phyloP scores from a whole-genome alignment of 1,139 yeast species.

The Saccharomycopsis hybrid region DNA sequence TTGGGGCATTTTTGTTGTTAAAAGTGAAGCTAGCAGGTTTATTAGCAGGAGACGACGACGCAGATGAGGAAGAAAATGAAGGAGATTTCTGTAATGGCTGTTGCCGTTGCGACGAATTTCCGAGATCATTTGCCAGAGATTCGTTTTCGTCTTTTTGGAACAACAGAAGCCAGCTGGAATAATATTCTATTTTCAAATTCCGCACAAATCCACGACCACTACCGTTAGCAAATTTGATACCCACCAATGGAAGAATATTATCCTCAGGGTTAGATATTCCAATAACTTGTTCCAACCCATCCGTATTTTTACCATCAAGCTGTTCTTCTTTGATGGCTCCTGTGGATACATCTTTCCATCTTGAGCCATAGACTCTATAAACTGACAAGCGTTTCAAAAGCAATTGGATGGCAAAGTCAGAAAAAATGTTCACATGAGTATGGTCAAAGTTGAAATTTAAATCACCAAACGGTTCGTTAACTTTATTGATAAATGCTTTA shows the following conservation, averaged over 20 bases:
- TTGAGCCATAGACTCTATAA: background rate
- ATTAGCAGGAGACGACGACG: background rate
- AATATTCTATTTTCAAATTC: slow-evolving; percentile 43
- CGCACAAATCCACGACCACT: slow-evolving; percentile 24
- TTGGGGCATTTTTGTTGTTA: slow-evolving; percentile 4
- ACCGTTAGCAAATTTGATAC: slow-evolving; percentile 4
- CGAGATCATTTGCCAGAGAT: background rate
- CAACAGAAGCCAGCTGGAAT: slow-evolving; percentile 47
- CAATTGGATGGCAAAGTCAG: slow-evolving; percentile 11
- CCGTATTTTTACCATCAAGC: slow-evolving; percentile 12
- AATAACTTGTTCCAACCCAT: slow-evolving; percentile 14
- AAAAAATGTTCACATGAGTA: slow-evolving; percentile 12
- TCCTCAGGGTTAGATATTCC: slow-evolving; percentile 18
- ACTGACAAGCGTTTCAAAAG: slow-evolving; percentile 1
- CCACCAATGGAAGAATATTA: slow-evolving; percentile 9
- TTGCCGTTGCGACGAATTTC: too few relatives aligned
- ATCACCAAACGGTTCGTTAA: slow-evolving; percentile 12
- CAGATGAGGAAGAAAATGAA: background rate
- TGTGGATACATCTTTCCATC: background rate
- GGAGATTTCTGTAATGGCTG: too few relatives aligned
- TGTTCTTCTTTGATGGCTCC: background rate
- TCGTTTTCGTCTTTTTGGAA: slow-evolving; percentile 24
- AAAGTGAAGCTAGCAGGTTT: background rate
- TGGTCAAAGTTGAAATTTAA: background rate
- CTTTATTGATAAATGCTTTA: background rate